phyloP scores from a whole-genome alignment of 352 stramenopile species.

The Aphanomyces invadans region DNA sequence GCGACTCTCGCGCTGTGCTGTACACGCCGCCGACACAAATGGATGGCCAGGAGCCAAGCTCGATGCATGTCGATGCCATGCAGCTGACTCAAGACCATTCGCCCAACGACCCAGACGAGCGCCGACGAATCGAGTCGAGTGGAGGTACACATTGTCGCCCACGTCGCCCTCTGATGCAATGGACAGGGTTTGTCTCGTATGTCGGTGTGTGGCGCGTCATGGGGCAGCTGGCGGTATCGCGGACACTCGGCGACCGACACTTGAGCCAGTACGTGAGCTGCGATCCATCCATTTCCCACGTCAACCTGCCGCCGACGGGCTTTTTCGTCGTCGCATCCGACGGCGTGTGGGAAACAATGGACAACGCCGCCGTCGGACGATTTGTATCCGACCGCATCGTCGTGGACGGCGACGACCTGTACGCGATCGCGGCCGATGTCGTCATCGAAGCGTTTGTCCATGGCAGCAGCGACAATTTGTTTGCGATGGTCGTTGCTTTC shows the following conservation, averaged over 20 bases:
- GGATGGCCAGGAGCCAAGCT: background rate
- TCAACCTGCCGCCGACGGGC: conserved; percentile 9
- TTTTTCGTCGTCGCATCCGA: conserved; percentile 64
- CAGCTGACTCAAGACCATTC: conserved; percentile 54
- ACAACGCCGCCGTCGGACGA: conserved; percentile 37
- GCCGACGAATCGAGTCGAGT: conserved; percentile 59
- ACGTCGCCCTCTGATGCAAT: too few relatives aligned
- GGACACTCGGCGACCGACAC: conserved; percentile 87
- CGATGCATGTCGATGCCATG: background rate
- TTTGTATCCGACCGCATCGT: conserved; percentile 34
- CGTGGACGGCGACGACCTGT: conserved; percentile 32
- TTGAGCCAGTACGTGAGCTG: conserved; percentile 75
- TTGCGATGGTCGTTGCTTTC: conserved; percentile 8
- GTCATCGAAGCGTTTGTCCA: conserved; percentile 90
- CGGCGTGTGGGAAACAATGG: conserved; percentile 68
- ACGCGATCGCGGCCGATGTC: conserved; percentile 69
- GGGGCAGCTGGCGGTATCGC: conserved; percentile 86
- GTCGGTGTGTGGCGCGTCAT: conserved; percentile 80
- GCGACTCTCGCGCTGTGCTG: conserved; percentile 74
- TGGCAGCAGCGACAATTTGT: conserved; percentile 87
- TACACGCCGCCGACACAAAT: conserved; percentile 26
- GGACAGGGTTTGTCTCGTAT: conserved; percentile 49
- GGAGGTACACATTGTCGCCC: conserved; percentile 32
- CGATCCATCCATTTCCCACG: conserved; percentile 65
- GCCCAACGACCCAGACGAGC: conserved; percentile 43